phyloP scores from a whole-genome alignment of 78 protist species.

The Cavenderia fasciculata region DNA sequence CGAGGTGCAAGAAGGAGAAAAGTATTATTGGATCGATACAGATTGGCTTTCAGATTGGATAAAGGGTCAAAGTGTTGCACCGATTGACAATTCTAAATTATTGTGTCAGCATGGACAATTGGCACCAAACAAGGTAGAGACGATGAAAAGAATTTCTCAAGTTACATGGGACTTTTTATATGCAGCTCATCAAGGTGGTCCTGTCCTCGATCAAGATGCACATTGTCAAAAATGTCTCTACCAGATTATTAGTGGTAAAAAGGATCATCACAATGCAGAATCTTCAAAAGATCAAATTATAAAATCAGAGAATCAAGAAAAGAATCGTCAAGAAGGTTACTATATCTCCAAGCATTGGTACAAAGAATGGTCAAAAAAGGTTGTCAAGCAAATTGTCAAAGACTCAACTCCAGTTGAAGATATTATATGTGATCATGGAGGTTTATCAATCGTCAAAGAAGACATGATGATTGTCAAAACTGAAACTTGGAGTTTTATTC shows the following conservation, averaged over 20 bases:
- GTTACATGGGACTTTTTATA: neutral
- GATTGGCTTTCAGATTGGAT: conserved; percentile 35
- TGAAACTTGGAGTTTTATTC: conserved; percentile 31
- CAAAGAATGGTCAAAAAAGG: conserved; percentile 16
- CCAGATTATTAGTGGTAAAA: neutral
- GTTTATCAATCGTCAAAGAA: neutral
- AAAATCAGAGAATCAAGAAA: conserved; percentile 3
- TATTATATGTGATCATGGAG: conserved; percentile 23
- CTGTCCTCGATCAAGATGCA: neutral
- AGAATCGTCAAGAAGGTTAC: neutral
- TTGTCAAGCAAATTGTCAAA: neutral
- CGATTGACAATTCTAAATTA: conserved; percentile 31
- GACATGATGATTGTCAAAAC: neutral
- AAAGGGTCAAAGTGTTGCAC: neutral
- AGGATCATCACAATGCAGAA: neutral
- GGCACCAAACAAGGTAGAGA: conserved; percentile 26
- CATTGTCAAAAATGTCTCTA: conserved; percentile 40
- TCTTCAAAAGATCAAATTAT: conserved; percentile 7
- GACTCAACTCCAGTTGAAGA: neutral
- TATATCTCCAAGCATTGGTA: conserved; percentile 50
- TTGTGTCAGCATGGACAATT: conserved; percentile 8
- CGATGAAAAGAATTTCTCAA: conserved; percentile 24
- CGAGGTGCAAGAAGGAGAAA: neutral
- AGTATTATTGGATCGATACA: conserved; percentile 38
- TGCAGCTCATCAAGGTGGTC: neutral